phyloP scores from a whole-genome alignment of 257 asterid species.

The Nicotiana paniculata region DNA sequence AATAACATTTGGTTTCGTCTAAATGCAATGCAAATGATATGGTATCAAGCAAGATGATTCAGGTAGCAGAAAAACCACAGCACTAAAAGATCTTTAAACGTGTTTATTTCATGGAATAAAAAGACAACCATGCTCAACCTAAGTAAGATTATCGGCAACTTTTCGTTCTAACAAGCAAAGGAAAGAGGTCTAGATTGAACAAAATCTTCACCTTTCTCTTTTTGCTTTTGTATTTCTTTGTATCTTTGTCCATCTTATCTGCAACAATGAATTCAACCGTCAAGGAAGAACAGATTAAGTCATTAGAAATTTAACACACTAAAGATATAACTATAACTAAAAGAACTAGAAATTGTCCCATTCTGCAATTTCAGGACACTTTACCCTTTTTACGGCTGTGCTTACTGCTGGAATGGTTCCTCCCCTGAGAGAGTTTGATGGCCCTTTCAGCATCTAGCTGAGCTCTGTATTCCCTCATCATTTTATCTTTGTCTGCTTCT shows the following conservation, averaged over 20 bases:
- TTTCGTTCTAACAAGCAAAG: neutral
- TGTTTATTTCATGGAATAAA: neutral
- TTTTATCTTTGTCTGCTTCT: conserved; percentile 97
- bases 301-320: neutral
- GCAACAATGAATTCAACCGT: conserved; percentile 22
- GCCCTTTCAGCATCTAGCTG: conserved; percentile 98
- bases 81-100: neutral
- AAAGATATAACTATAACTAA: neutral
- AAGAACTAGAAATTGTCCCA: neutral
- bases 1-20: neutral
- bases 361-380: neutral
- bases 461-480: conserved; percentile 98
- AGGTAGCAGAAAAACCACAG: neutral
- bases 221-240: conserved; percentile 69
- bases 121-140: neutral
- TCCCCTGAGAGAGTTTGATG: conserved; percentile 71
- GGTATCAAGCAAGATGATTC: neutral
- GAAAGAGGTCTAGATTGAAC: neutral
- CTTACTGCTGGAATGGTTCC: conserved; percentile 75
- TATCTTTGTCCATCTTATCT: conserved; percentile 80
- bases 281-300: conserved; percentile 3
- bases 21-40: neutral
- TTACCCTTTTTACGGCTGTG: conserved; percentile 68
- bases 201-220: conserved; percentile 69
- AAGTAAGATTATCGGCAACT: neutral